A percentile compares a stretch with the other conserved stretches of the same genome.
Evolutionary conservation across 495 filamentous ascomycete species (phyloP).

Genomic region (Aspergillus nidulans): DNA sequence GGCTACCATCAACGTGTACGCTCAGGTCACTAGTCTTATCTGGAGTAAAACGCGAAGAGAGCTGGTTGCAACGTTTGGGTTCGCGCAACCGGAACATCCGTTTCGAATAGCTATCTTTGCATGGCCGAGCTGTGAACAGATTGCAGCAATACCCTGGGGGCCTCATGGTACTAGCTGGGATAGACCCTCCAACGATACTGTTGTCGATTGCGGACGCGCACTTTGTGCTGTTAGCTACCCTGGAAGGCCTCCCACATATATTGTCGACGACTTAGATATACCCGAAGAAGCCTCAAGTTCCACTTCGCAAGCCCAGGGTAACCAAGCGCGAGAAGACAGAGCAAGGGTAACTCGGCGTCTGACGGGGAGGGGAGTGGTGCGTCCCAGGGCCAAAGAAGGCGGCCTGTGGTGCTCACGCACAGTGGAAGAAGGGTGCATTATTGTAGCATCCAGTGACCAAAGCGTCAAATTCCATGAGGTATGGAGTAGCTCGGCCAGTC

Average conservation of each 20-base stretch:
- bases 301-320: neutral
- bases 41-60: slow-evolving; percentile 85
- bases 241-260: slow-evolving; percentile 26
- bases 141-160: slow-evolving; percentile 85
- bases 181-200: slow-evolving; percentile 32
- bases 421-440: slow-evolving; percentile 83
- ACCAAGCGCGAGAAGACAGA: neutral
- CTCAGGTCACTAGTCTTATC: slow-evolving; percentile 88
- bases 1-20: slow-evolving; percentile 85
- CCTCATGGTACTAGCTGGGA: slow-evolving; percentile 76
- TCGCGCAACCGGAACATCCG: slow-evolving; percentile 88
- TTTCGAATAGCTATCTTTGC: slow-evolving; percentile 90
- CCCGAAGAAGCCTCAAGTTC: slow-evolving; percentile 12
- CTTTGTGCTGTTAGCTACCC: slow-evolving; percentile 49
- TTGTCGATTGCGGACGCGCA: slow-evolving; percentile 36
- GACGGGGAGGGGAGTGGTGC: slow-evolving; percentile 16
- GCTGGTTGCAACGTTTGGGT: slow-evolving; percentile 91
- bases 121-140: slow-evolving; percentile 88
- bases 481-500: slow-evolving; percentile 65
- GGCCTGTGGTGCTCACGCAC: slow-evolving; percentile 54
- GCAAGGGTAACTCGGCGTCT: neutral
- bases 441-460: slow-evolving; percentile 89
- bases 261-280: slow-evolving; percentile 4
- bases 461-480: slow-evolving; percentile 97
- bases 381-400: slow-evolving; percentile 44